These are phyloP conservation scores for Fusarium tricinctum DNA, from an alignment of 2,329 filamentous ascomycete species.

Conservation along the genomic window DNA sequence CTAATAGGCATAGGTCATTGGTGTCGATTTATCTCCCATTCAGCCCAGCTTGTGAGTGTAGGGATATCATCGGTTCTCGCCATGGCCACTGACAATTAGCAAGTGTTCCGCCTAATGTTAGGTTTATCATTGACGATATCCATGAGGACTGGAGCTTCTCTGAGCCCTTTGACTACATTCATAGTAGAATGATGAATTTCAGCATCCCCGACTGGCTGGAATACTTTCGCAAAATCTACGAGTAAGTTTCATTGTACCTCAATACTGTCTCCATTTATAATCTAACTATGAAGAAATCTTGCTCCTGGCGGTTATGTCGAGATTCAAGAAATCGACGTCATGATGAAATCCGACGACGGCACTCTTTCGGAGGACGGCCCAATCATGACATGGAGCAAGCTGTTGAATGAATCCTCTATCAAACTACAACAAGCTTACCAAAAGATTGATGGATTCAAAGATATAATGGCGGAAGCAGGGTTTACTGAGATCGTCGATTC, in stretches of 20 bases:
- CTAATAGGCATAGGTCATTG: background rate
- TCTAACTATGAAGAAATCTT: constrained; percentile 2
- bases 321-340: constrained; percentile 10
- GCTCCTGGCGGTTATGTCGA: constrained; percentile 7
- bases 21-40: constrained; percentile 3
- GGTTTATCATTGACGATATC: constrained; percentile 13
- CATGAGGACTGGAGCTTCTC: constrained; percentile 2
- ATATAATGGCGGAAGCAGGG: background rate
- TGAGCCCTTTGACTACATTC: constrained; percentile 4
- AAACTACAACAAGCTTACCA: constrained; percentile 1
- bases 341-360: constrained; percentile 2
- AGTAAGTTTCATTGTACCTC: background rate
- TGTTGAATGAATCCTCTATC: background rate
- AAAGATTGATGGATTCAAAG: constrained; percentile 1
- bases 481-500: constrained; percentile 12
- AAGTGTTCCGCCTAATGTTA: constrained; percentile 9
- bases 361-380: background rate
- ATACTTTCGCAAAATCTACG: background rate
- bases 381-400: constrained; percentile 7
- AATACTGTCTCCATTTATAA: too few species aligned
- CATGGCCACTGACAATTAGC: background rate
- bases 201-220: background rate
- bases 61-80: accelerated
- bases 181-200: constrained; percentile 17
- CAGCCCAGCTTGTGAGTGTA: constrained; percentile 8